Base-by-base conservation (phyloP, 2,329 filamentous ascomycete genomes). In the Colletotrichum liriopes region DNA sequence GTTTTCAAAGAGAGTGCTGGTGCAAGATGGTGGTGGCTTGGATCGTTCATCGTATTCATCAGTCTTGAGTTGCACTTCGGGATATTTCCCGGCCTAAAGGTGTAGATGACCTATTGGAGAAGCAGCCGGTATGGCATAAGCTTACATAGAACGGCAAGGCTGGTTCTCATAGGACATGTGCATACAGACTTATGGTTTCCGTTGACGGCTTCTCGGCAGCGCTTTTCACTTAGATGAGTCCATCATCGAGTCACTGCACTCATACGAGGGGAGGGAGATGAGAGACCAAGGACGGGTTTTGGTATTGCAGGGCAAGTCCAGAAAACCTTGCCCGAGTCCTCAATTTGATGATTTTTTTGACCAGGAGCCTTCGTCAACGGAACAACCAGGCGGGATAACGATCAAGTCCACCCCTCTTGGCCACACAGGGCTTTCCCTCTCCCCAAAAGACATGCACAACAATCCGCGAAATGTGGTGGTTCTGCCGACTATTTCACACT, bases 341-440 rank as follows among this genome's bases (percentile, higher is more conserved):
- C 37, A 49, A 41, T 55, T 54, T 56, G 55, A 67, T 67, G 55
- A 61, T 49, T 61, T 60, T 43, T 54, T 47, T 64, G 45, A 64
- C 43, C 60, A 29, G 68, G 51, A 70, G 60, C 59, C 60, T 55
- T 61, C 35, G 7, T 54, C 18, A 55, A 55, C 39, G 45, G 29
- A 26, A 32, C 18, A 54, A 62, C 18, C 26, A 49, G 84, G 88
- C 86, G 89, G 93, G 92, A 92, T 89, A 92, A 95, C 94, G 92
- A 87, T 96, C 83, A 97, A 96, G 94, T 94, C 90, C 90, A 93
- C 87, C 92, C 93, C 92, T 90, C 89, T 90, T 90, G 88, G 90
- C 87, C 91, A 88, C 91, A 96, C 95, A 98, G 95, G 96, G 96
- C 96, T 95, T 98, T 98, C 96, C 95, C 95, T 94, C 92, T 85